Percentiles rank a stretch among this genome's conserved stretches.
These are phyloP conservation scores for Boletus rubroflammeus DNA, from an alignment of 768 basidiomycete genomes.

Conservation along the genomic window DNA sequence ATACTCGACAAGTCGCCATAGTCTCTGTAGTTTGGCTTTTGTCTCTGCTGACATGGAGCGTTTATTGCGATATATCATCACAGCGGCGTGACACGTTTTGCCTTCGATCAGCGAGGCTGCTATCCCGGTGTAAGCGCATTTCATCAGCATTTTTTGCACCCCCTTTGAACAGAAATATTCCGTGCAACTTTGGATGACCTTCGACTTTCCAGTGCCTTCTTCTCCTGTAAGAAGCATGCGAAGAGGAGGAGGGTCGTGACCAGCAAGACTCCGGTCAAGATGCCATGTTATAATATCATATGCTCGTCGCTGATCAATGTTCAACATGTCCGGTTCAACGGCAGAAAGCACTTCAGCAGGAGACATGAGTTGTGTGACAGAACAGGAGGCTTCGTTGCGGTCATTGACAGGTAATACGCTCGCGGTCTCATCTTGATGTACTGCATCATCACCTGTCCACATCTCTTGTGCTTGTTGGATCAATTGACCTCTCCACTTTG, in stretches of 20 bases:
- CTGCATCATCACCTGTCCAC: no score
- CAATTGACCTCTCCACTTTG: no score
- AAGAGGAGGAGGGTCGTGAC: not conserved
- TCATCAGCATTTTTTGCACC: not conserved
- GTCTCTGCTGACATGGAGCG: not conserved
- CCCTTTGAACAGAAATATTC: not conserved
- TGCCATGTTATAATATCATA: not conserved
- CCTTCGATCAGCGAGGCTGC: not conserved
- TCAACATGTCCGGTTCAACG: not conserved
- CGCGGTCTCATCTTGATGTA: no score
- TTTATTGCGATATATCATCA: no score
- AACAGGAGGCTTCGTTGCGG: no score
- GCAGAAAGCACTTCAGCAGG: not conserved
- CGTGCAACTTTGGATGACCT: not conserved
- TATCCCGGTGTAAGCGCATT: not conserved
- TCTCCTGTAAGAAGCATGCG: not conserved
- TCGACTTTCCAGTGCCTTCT: not conserved
- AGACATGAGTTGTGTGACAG: no score
- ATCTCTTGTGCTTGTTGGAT: no score
- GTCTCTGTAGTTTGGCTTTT: not conserved
- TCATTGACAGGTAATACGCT: no score
- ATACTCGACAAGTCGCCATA: not conserved
- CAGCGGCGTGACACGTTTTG: no score
- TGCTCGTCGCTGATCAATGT: not conserved
- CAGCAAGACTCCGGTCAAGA: not conserved